Base-by-base conservation (phyloP, 352 stramenopile species). In the Poterioochromonas sp. region DNA sequence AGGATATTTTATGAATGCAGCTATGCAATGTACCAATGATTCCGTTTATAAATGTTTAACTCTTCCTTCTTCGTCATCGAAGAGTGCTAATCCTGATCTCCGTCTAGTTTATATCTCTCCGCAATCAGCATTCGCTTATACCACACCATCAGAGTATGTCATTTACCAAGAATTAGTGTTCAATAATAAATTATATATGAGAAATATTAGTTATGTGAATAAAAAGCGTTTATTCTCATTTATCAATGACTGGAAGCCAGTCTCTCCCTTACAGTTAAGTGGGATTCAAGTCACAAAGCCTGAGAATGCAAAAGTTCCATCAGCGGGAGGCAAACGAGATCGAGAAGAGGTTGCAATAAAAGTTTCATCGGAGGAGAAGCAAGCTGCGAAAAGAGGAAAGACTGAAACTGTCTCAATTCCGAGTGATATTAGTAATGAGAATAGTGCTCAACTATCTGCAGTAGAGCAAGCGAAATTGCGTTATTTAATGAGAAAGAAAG, bases 1-100 rank as follows among this genome's bases (percentile, higher is more conserved):
- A 1, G 96, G 95, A 3, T 99, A 98, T 82, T 99, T 99, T 83
- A 97, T 92, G 18, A 97, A 99, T 84, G 96, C 95, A 34, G 83
- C 83, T 12, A 73, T 73, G 35, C 68, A 83, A 32, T 77, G 58
- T 43, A 53, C 65, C 0, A 83, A 85, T 80, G 83, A 81, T 18
- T 32, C 8, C 26, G 18, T 71, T 11, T 71, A 71, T 29, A 71
- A 71, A 47, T 44, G 18, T 15, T 5, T 65, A 32, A 39, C 5
- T 32, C 3, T 5, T 32, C 8, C 3, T 65, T 12, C 5, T 39
- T 65, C 5, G 51, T 71, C 29, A 85, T 84, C 64, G 74, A 77
- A 76, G 82, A 79, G 11, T 71, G 84, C 2, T 60, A 79, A 20
- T 79, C 79, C 11, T 47, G 76, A 63, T 74, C 47, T 22, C 68